A percentile compares a stretch with the other conserved stretches of the same genome.
phyloP scores from a whole-genome alignment of 75 land plant genomes.

The Cunninghamia lanceolata region DNA sequence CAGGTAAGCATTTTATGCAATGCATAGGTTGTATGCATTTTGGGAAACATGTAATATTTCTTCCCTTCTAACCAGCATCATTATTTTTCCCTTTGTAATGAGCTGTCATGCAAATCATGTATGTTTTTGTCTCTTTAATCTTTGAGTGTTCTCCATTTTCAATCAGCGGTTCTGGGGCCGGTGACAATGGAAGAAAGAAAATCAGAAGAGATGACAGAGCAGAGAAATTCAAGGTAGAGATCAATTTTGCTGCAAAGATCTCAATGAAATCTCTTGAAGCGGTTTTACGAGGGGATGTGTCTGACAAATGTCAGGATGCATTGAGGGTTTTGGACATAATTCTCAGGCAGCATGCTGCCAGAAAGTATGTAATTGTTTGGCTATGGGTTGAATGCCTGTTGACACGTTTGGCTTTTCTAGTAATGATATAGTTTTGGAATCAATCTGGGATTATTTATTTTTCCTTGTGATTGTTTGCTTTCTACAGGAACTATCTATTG shows the following conservation, averaged over 20 bases:
- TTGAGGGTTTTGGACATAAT: constrained; percentile 68
- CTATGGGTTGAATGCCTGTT: not conserved
- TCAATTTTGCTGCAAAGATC: constrained; percentile 60
- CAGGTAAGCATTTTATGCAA: constrained; percentile 7
- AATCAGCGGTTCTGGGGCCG: not conserved
- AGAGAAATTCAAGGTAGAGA: constrained; percentile 46
- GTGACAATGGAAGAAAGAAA: constrained; percentile 30
- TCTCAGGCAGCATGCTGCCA: constrained; percentile 54
- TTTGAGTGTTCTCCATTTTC: not conserved
- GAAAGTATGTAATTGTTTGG: constrained; percentile 26
- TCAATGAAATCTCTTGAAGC: constrained; percentile 41
- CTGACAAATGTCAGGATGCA: constrained; percentile 56
- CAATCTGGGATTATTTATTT: not conserved
- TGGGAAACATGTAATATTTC: not conserved
- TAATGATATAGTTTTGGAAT: not conserved
- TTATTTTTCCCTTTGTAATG: not conserved
- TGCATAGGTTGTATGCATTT: not conserved
- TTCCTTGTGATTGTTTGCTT: not conserved
- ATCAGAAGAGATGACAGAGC: constrained; percentile 15
- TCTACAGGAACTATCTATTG: constrained; percentile 60
- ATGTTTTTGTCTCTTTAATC: not conserved
- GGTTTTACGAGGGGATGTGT: constrained; percentile 33
- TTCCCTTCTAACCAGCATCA: not conserved
- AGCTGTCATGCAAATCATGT: not conserved
- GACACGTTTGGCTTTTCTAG: not conserved